Conservation (phyloP, 306 rosid genomes). For the Fragaria iinumae region DNA sequence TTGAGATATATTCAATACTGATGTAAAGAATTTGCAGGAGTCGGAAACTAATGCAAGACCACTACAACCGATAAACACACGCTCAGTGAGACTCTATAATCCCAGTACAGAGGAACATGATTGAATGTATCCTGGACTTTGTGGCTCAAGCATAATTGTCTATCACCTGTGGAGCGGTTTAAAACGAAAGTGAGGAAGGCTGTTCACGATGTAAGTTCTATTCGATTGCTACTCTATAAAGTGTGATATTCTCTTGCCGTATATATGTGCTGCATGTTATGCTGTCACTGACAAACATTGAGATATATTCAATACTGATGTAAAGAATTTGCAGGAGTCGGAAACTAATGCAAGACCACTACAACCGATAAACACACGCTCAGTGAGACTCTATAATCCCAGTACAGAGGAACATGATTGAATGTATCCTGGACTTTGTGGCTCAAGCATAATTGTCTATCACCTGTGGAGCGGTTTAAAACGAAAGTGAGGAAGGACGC, state of each 20-base stretch:
- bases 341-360: constrained; percentile 65
- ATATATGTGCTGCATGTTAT: too few relatives aligned
- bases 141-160: not conserved
- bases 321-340: constrained; percentile 46
- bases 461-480: not conserved
- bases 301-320: not conserved
- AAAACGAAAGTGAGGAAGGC: constrained; percentile 24
- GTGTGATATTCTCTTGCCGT: not conserved
- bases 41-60: constrained; percentile 68
- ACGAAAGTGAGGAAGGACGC: not conserved
- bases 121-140: constrained; percentile 12
- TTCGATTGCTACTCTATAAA: constrained; percentile 1
- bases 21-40: constrained; percentile 40
- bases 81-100: constrained; percentile 37
- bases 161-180: not conserved
- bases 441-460: not conserved
- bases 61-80: constrained; percentile 46
- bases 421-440: not conserved
- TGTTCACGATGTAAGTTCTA: constrained; percentile 71
- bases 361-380: constrained; percentile 48
- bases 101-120: constrained; percentile 17
- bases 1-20: not conserved
- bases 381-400: constrained; percentile 37
- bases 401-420: constrained; percentile 13
- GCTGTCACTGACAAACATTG: too few relatives aligned